Evolutionary conservation across 2,329 filamentous ascomycete species (phyloP).

Genomic region (Penicillium expansum): DNA sequence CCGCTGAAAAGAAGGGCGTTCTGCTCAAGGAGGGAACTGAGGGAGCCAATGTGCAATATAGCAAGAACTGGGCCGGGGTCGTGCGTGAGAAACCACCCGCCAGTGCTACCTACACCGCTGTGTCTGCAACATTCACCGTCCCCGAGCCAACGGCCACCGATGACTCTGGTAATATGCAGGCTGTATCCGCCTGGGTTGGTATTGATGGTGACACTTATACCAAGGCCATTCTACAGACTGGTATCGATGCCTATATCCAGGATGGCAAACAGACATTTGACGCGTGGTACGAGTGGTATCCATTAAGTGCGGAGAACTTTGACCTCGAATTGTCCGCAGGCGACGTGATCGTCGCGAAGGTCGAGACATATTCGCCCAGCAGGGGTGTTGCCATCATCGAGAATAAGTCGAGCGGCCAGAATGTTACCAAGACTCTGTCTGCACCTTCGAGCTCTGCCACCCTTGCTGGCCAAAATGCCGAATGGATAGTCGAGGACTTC

Average conservation of each 20-base stretch:
- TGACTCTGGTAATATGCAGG: conserved; percentile 41
- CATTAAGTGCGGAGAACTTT: conserved; percentile 56
- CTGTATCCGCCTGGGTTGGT: conserved; percentile 58
- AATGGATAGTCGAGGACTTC: conserved; percentile 64
- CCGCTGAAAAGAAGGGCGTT: conserved; percentile 17
- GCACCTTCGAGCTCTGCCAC: conserved; percentile 40
- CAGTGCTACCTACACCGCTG: conserved; percentile 49
- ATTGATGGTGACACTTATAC: conserved; percentile 60
- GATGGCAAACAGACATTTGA: conserved; percentile 46
- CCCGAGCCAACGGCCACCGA: conserved; percentile 49
- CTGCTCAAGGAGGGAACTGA: conserved; percentile 14
- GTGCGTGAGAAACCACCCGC: conserved; percentile 47
- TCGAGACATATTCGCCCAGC: conserved; percentile 40
- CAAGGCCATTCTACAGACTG: conserved; percentile 56
- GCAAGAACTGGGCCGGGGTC: conserved; percentile 59
- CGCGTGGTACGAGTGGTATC: conserved; percentile 63
- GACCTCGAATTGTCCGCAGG: conserved; percentile 48
- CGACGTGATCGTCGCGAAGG: conserved; percentile 44
- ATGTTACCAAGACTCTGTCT: conserved; percentile 52
- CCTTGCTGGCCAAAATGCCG: conserved; percentile 57
- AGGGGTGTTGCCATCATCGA: conserved; percentile 49
- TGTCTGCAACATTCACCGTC: conserved; percentile 50
- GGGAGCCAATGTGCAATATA: conserved; percentile 49
- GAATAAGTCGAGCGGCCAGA: conserved; percentile 54
- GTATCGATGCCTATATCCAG: conserved; percentile 55